A percentile compares a stretch with the other conserved stretches of the same genome.
phyloP scores from a whole-genome alignment of 75 land plant species.

The Picea sitchensis region DNA sequence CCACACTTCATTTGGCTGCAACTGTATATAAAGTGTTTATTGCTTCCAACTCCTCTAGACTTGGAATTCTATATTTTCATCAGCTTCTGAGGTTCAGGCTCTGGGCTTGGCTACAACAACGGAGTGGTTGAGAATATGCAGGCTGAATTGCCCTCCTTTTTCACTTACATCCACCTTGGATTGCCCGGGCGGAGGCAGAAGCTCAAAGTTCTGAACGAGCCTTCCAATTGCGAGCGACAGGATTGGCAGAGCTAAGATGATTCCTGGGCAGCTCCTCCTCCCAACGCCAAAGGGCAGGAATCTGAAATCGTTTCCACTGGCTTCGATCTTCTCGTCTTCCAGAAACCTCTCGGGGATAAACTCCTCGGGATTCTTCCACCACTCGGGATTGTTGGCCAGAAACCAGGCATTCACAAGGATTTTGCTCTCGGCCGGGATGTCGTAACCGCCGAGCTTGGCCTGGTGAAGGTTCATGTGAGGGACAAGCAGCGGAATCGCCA shows the following conservation, averaged over 20 bases:
- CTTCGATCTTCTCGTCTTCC: constrained; percentile 79
- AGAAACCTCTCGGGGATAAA: constrained; percentile 90
- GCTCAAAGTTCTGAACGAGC: constrained; percentile 79
- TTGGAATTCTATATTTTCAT: too few relatives aligned
- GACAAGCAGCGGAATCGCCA: constrained; percentile 94
- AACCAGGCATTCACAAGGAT: constrained; percentile 97
- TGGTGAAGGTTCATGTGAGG: constrained; percentile 98
- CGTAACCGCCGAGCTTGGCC: constrained; percentile 87
- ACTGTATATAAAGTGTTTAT: too few relatives aligned
- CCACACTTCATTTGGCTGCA: too few relatives aligned
- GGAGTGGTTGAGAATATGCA: constrained; percentile 57
- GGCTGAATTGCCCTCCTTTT: constrained; percentile 61
- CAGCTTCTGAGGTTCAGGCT: too few relatives aligned
- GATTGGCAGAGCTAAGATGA: constrained; percentile 84
- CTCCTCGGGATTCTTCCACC: constrained; percentile 81
- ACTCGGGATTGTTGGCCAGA: constrained; percentile 80
- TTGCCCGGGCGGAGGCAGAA: constrained; percentile 73
- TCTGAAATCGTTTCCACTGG: constrained; percentile 89
- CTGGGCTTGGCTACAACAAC: constrained; percentile 57
- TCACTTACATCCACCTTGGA: constrained; percentile 57
- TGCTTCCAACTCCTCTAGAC: too few relatives aligned
- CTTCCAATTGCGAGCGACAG: constrained; percentile 76
- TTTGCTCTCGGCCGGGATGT: constrained; percentile 96
- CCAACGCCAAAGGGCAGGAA: constrained; percentile 90
- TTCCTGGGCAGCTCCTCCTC: constrained; percentile 93